Evolutionary conservation across 306 rosid species (phyloP).

Genomic region (Comarum palustre): DNA sequence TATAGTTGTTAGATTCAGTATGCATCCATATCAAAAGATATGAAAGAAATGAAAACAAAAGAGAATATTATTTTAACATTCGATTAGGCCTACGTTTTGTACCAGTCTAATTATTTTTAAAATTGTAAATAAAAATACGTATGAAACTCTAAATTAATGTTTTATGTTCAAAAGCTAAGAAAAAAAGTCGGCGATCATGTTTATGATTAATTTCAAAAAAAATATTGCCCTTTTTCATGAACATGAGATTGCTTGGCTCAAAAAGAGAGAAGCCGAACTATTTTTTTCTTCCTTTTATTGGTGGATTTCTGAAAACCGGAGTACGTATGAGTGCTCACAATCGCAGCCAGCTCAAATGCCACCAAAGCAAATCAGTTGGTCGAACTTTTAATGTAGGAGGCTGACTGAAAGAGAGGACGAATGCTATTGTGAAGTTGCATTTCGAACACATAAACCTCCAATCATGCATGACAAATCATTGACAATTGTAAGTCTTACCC

Average conservation of each 20-base stretch:
- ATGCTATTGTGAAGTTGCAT: background rate
- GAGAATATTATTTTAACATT: too few species aligned
- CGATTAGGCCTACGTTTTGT: background rate
- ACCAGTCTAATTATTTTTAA: background rate
- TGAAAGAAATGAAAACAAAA: too few species aligned
- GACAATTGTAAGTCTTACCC: background rate
- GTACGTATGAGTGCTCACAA: background rate
- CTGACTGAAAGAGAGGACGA: constrained; percentile 11
- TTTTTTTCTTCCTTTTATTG: background rate
- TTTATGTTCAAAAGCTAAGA: background rate
- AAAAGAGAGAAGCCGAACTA: background rate
- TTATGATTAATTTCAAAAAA: too few species aligned
- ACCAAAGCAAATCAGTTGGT: background rate
- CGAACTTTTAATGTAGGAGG: constrained; percentile 13
- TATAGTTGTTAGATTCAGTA: too few species aligned
- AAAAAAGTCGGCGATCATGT: too few species aligned
- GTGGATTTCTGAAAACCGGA: background rate
- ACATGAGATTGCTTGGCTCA: background rate
- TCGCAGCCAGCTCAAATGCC: constrained; percentile 22
- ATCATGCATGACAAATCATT: background rate
- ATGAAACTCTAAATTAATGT: background rate
- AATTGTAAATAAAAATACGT: background rate
- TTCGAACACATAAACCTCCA: constrained; percentile 1
- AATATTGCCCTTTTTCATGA: background rate
- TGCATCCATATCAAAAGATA: too few species aligned